These are phyloP conservation scores for Cladosporium sp. DNA, from an alignment of 2,329 filamentous ascomycete species.

Conservation along the genomic window DNA sequence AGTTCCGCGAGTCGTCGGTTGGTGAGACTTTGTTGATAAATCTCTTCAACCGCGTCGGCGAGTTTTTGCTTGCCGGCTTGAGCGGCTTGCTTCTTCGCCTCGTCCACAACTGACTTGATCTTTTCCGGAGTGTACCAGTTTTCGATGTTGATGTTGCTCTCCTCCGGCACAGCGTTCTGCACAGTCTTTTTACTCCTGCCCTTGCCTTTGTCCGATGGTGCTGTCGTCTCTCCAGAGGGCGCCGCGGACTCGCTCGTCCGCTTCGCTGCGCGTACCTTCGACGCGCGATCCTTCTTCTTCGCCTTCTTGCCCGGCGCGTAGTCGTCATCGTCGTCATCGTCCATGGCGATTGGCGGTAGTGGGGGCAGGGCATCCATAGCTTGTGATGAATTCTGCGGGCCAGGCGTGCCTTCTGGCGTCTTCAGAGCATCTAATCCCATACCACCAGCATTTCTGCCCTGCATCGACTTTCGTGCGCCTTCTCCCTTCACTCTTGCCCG, in stretches of 20 bases:
- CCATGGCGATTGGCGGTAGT: slow-evolving; percentile 30
- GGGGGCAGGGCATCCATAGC: slow-evolving; percentile 32
- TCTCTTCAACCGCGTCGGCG: slow-evolving; percentile 38
- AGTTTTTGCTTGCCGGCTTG: slow-evolving; percentile 34
- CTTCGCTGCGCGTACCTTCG: slow-evolving; percentile 22
- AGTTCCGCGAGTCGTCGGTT: slow-evolving; percentile 36
- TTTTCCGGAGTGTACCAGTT: slow-evolving; percentile 22
- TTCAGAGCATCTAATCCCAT: slow-evolving; percentile 39
- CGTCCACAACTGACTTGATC: slow-evolving; percentile 35
- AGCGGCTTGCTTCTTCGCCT: slow-evolving; percentile 39
- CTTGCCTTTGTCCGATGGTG: neutral
- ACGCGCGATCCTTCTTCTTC: slow-evolving; percentile 30
- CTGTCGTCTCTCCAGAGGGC: neutral
- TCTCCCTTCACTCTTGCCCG: slow-evolving; percentile 51
- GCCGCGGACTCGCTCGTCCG: slow-evolving; percentile 15
- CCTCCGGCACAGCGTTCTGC: neutral
- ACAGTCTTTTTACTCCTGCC: neutral
- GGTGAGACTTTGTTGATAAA: slow-evolving; percentile 39
- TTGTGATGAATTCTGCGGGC: slow-evolving; percentile 31
- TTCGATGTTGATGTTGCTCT: neutral
- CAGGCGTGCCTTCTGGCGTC: slow-evolving; percentile 44
- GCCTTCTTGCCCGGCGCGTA: slow-evolving; percentile 34
- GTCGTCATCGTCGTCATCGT: slow-evolving; percentile 46
- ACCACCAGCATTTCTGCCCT: slow-evolving; percentile 39
- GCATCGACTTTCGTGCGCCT: slow-evolving; percentile 37